These are phyloP conservation scores for Hevea brasiliensis DNA, from an alignment of 345 rosid species.

Conservation along the genomic window DNA sequence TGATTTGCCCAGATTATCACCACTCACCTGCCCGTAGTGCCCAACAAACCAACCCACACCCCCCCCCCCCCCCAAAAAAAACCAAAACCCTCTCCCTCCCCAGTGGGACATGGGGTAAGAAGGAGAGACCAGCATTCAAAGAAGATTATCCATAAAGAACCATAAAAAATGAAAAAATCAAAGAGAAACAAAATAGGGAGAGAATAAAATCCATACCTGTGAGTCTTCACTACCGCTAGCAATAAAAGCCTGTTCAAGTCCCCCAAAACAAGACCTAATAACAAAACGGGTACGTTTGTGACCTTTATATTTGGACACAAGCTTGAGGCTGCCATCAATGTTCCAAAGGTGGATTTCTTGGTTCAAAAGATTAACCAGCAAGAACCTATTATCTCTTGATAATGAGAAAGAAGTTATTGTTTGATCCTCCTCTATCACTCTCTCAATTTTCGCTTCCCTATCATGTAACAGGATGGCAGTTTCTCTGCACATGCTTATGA, in stretches of 20 bases:
- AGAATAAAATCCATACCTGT: conserved; percentile 39
- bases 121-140: too few species aligned
- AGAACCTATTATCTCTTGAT: conserved; percentile 54
- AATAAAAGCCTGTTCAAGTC: conserved; percentile 54
- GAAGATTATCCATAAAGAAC: too few species aligned
- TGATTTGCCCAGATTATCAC: too few species aligned
- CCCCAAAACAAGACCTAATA: conserved; percentile 77
- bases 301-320: conserved; percentile 61
- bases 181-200: neutral
- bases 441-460: conserved; percentile 54
- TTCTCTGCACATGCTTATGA: conserved; percentile 55
- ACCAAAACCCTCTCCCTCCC: too few species aligned
- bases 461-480: conserved; percentile 53
- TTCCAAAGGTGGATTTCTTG: conserved; percentile 78
- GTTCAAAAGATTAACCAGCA: conserved; percentile 56
- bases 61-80: too few species aligned
- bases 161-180: too few species aligned
- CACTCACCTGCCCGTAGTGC: too few species aligned
- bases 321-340: conserved; percentile 53
- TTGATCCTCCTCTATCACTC: conserved; percentile 60
- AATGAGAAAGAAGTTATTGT: conserved; percentile 63
- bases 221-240: conserved; percentile 84
- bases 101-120: too few species aligned
- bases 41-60: too few species aligned
- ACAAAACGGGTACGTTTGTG: conserved; percentile 55